Evolutionary conservation across 2,329 filamentous ascomycete genomes (phyloP), one percentile per base, ranked within the genome.

Genomic region (Penicillium hordei): DNA sequence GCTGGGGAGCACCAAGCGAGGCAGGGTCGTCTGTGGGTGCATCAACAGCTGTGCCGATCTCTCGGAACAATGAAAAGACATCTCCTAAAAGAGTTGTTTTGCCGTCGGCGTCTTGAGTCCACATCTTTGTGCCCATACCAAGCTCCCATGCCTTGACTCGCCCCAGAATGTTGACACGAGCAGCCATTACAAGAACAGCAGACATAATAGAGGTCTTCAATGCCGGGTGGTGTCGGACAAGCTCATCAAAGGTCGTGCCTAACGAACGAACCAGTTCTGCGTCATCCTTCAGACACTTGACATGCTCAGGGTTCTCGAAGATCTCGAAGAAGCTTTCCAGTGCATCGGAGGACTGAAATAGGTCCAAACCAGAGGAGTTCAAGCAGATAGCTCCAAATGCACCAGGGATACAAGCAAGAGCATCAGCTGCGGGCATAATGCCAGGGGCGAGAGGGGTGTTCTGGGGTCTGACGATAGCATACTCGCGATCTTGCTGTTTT

Each of bases 351-450:
- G 86, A 84, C 57, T 91, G 87, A 67, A 99, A 95, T 70, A 97
- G 83, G 67, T 89, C 89, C 81, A 97, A 89, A 9, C 94, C 94
- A 29, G 86, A 82, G 61, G 90, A 89, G 66, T 97, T 97, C 55
- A 99, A 78, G 65, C 91, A 99, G 52, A 99, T 96, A 5, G 94
- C 93, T 60, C 93, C 93, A 67, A 99, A 89, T 2, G 93, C 92
- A 57, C 88, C 86, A 0, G 94, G 93, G 4, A 99, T 87, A 57
- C 90, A 89, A 36, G 86, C 86, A 63, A 99, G 95, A 44, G 93
- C 91, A 69, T 99, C 95, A 3, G 87, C 82, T 1, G 93, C 90
- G n/a, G 93, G 86, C 58, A 97, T 79, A 54, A 99, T 93, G 4
- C 91, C 91, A 42, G 81, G 77, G 29, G 90, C 89, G 27, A 82